Evolutionary conservation across 2,329 filamentous ascomycete species (phyloP), one percentile per base, ranked within the genome.

Genomic region (Triangularia verruculosa): DNA sequence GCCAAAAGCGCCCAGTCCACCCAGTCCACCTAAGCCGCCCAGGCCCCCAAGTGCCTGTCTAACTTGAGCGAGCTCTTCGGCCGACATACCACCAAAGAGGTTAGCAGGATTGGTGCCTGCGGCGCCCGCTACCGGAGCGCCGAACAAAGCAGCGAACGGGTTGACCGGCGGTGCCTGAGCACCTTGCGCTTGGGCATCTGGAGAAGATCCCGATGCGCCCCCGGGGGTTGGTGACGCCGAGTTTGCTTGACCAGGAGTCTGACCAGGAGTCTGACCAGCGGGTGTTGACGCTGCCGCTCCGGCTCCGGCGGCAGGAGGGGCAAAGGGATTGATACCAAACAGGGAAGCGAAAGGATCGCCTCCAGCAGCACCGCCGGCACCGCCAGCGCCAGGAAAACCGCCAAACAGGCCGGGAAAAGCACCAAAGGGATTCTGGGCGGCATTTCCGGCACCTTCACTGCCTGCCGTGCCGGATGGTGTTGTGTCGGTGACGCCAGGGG

Each of bases 401-500:
- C 15, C 24, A 11, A 58, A 27, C 9, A 25, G 62, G 27, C 57
- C 67, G n/a, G 68, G 69, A 17, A 72, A 68, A 9, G 72, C 63
- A 51, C 76, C 79, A 65, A 86, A 80, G 1, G 81, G 81, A 68
- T 84, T 83, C 59, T 74, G 74, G 43, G 71, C 69, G 66, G 57
- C 63, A 64, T 75, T 75, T 64, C 76, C 78, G 74, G 66, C 72
- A 56, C 72, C 71, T 2, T 62, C 59, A 34, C 66, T 72, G 34
- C 69, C 70, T 34, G 74, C 69, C 51, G 74, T 70, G 69, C 76
- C 81, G 4, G 64, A 56, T 1, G 86, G 88, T 2, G 93, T 96
- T 28, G 87, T 96, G 76, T 97, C 93, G 34, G 94, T 98, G 20
- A 90, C 88, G 8, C 95, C 95, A 1, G 95, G 95, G 57, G 94